These are phyloP conservation scores for Mortierella sp. DNA, from an alignment of 371 early-diverging fungal genomes.

Conservation along the genomic window DNA sequence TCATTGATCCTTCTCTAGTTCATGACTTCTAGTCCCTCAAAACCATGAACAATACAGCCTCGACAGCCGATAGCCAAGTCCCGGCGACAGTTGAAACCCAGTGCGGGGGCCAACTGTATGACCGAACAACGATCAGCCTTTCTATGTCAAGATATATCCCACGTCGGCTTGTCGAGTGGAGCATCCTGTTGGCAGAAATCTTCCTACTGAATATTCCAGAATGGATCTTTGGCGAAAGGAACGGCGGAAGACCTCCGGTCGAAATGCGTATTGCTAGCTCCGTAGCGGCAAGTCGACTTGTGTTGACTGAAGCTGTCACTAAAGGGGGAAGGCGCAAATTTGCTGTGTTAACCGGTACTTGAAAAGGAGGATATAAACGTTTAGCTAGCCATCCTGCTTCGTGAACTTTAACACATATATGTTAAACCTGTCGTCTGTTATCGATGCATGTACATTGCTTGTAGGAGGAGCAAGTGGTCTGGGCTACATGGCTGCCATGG, in stretches of 20 bases:
- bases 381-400: too few relatives aligned
- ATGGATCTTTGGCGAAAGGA: constrained; percentile 39
- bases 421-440: too few relatives aligned
- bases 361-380: too few relatives aligned
- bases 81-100: constrained; percentile 34
- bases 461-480: constrained; percentile 43
- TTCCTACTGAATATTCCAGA: constrained; percentile 37
- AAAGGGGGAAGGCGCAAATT: constrained; percentile 42
- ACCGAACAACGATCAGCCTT: constrained; percentile 14
- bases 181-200: constrained; percentile 33
- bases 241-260: constrained; percentile 4
- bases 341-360: constrained; percentile 36
- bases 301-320: constrained; percentile 14
- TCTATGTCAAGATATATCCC: constrained; percentile 42
- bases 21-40: not conserved
- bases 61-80: constrained; percentile 7
- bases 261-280: constrained; percentile 38
- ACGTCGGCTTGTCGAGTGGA: constrained; percentile 22
- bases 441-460: not conserved
- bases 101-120: constrained; percentile 31
- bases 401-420: too few relatives aligned
- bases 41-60: constrained; percentile 1
- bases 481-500: constrained; percentile 40
- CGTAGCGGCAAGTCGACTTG: constrained; percentile 25
- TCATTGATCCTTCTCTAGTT: not conserved